These are phyloP conservation scores for Claviceps capensis DNA, from an alignment of 2,329 filamentous ascomycete species.

Conservation along the genomic window DNA sequence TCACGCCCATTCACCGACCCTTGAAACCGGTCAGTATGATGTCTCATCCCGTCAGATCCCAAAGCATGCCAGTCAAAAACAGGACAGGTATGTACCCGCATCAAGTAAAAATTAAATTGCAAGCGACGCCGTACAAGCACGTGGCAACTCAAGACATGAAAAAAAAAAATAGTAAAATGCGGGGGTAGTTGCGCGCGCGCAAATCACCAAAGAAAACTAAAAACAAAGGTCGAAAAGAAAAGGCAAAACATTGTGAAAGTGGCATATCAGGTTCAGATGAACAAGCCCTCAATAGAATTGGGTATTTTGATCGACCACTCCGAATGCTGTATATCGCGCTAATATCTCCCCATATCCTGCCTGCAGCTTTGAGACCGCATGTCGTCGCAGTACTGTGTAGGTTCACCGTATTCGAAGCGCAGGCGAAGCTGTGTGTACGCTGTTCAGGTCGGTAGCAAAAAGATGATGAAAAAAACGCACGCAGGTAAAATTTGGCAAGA, in stretches of 20 bases:
- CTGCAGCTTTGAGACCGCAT: slow-evolving; percentile 1
- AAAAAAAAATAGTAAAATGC: neutral
- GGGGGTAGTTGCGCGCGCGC: neutral
- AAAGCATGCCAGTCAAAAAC: neutral
- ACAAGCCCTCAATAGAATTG: slow-evolving; percentile 24
- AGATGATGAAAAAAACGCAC: neutral
- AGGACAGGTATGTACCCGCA: neutral
- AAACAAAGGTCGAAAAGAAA: neutral
- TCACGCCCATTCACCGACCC: neutral
- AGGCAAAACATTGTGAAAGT: slow-evolving; percentile 4
- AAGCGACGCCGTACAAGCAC: neutral
- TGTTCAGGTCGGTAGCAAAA: neutral
- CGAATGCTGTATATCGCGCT: slow-evolving; percentile 10
- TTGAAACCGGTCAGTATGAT: neutral
- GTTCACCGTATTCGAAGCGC: neutral
- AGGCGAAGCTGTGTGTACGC: neutral
- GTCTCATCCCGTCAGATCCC: neutral
- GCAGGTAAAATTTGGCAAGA: slow-evolving; percentile 5
- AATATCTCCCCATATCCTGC: neutral
- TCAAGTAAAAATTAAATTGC: neutral
- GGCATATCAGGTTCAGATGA: slow-evolving; percentile 16
- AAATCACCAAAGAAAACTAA: slow-evolving; percentile 8
- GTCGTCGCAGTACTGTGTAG: slow-evolving; percentile 1
- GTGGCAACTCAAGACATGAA: neutral
- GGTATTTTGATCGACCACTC: slow-evolving; percentile 25